phyloP scores from a whole-genome alignment of 441 rosid genomes.

The Jatropha podagrica region DNA sequence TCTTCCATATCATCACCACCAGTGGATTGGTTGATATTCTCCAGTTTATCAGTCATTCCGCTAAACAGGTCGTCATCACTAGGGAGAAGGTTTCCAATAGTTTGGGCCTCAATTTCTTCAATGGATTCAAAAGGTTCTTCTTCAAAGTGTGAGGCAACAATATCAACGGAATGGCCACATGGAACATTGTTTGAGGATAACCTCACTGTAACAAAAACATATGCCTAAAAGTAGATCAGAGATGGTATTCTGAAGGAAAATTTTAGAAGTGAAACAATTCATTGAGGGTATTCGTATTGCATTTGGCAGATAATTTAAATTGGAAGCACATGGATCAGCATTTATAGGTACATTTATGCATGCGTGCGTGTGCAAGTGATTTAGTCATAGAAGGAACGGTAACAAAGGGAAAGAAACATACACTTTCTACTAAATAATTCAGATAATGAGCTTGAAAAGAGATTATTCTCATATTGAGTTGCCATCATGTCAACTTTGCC shows the following conservation, averaged over 20 bases:
- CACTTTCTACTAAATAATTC: slow-evolving; percentile 52
- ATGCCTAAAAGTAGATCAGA: slow-evolving; percentile 16
- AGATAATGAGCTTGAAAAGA: slow-evolving; percentile 63
- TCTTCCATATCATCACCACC: slow-evolving; percentile 54
- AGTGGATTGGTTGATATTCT: slow-evolving; percentile 29
- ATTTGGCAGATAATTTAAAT: slow-evolving; percentile 5
- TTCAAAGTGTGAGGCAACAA: slow-evolving; percentile 43
- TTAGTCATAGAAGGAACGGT: not conserved
- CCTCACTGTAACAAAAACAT: slow-evolving; percentile 47
- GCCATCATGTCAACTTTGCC: slow-evolving; percentile 34
- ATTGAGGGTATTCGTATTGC: not conserved
- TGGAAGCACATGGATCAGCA: slow-evolving; percentile 13
- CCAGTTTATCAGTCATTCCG: slow-evolving; percentile 53
- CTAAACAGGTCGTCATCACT: slow-evolving; percentile 64
- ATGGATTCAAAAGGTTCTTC: slow-evolving; percentile 56
- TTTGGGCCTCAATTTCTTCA: slow-evolving; percentile 66
- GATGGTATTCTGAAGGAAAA: slow-evolving; percentile 15
- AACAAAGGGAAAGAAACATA: slow-evolving; percentile 30
- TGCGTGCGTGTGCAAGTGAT: slow-evolving; percentile 1
- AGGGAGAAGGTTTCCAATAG: slow-evolving; percentile 75
- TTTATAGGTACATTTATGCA: not conserved
- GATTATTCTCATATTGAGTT: slow-evolving; percentile 49
- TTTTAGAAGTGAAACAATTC: slow-evolving; percentile 20
- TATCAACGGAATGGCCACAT: slow-evolving; percentile 47
- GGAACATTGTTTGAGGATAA: slow-evolving; percentile 37